Conservation (phyloP, 495 filamentous ascomycete genomes). For the Chaetomium fimeti region DNA sequence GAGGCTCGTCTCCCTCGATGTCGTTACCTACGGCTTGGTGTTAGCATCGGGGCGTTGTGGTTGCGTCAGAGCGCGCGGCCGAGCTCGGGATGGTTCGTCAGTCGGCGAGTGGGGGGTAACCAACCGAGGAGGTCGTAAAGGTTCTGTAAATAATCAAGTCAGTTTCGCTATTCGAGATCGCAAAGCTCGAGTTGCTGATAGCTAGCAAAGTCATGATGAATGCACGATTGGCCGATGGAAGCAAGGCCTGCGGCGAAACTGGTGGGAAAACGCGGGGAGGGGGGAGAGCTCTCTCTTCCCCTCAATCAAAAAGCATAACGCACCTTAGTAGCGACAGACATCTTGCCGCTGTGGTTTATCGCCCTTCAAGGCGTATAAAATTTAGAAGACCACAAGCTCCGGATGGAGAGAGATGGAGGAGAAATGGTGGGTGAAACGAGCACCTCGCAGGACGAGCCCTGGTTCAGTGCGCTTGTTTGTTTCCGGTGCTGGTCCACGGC, state of each 20-base stretch:
- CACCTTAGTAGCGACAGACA: conserved; percentile 66
- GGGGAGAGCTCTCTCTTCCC: neutral
- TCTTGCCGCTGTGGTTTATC: conserved; percentile 49
- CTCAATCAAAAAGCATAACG: conserved; percentile 24
- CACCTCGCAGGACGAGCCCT: conserved; percentile 24
- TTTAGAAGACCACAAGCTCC: conserved; percentile 25
- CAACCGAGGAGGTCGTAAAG: conserved; percentile 83
- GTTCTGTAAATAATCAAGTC: conserved; percentile 56
- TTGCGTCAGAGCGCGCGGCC: neutral
- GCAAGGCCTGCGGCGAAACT: conserved; percentile 7
- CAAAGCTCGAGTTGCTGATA: neutral
- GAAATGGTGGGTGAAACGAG: conserved; percentile 19
- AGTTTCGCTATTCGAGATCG: conserved; percentile 32
- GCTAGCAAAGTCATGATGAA: conserved; percentile 2
- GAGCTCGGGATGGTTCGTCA: neutral
- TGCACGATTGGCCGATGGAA: conserved; percentile 14
- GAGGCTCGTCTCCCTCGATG: conserved; percentile 78
- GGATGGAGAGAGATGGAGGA: conserved; percentile 12
- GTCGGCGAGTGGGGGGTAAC: conserved; percentile 27
- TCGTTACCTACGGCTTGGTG: conserved; percentile 65
- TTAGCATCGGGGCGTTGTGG: conserved; percentile 21
- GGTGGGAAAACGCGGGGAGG: neutral
- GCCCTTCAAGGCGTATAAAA: conserved; percentile 33
- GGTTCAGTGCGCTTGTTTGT: conserved; percentile 25
- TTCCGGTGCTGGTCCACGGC: conserved; percentile 22